Evolutionary conservation across 306 rosid genomes (phyloP).

Genomic region (Quercus robur): DNA sequence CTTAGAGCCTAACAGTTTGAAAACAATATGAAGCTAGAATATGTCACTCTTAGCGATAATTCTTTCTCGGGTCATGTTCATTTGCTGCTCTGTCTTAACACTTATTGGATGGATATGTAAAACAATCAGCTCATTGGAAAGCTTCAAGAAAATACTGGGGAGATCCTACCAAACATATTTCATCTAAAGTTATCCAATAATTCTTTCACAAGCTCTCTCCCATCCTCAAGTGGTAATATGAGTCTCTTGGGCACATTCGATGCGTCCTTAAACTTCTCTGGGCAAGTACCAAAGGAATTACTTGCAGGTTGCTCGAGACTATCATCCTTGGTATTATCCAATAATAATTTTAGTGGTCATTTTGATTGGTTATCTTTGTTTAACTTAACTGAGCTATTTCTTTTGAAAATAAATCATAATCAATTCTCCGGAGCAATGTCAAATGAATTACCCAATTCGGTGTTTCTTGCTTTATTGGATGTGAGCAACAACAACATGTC

Average conservation of each 20-base stretch:
- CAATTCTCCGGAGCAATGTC: neutral
- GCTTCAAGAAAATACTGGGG: neutral
- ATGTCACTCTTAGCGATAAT: neutral
- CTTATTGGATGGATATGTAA: neutral
- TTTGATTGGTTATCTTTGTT: neutral
- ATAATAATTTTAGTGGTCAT: neutral
- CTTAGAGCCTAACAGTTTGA: no score
- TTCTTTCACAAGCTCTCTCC: no score
- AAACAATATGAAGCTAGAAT: neutral
- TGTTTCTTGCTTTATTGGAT: neutral
- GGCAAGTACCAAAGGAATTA: neutral
- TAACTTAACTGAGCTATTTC: rapidly evolving
- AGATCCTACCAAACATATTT: neutral
- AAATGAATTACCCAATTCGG: neutral
- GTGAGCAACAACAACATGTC: neutral
- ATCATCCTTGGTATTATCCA: neutral
- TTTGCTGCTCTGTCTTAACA: neutral
- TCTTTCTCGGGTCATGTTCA: neutral
- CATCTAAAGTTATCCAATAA: neutral
- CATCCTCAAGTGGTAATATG: neutral
- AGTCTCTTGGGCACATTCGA: rapidly evolving
- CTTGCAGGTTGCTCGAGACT: neutral
- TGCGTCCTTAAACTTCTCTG: neutral
- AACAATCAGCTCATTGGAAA: no score
- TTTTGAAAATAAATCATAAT: neutral